Percentiles rank a stretch among this genome's conserved stretches.
Conservation (phyloP, 2,329 filamentous ascomycete species). For the Paraphaeosphaeria sporulosa region DNA sequence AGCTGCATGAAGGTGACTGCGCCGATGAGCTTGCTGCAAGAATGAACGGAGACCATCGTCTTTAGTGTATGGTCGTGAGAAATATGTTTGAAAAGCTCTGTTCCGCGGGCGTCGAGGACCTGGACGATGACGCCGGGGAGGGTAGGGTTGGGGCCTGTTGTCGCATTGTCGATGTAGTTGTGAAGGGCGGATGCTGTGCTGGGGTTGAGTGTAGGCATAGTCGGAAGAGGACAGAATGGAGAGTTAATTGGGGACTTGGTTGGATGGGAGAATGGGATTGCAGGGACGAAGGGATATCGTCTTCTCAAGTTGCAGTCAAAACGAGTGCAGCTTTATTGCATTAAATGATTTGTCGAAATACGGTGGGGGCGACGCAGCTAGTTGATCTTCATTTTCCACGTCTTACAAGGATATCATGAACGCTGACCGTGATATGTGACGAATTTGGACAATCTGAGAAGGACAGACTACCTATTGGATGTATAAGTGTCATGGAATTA, state of each 20-base stretch:
- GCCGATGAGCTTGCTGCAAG: slow-evolving; percentile 34
- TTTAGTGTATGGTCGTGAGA: slow-evolving; percentile 18
- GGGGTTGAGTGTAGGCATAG: slow-evolving; percentile 18
- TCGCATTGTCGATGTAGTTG: slow-evolving; percentile 22
- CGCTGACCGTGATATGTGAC: too few relatives aligned
- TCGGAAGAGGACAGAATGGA: too few relatives aligned
- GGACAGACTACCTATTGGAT: background rate
- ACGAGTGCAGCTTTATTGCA: too few relatives aligned
- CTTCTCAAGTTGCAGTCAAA: background rate
- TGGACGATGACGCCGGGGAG: slow-evolving; percentile 31
- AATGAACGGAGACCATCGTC: slow-evolving; percentile 28
- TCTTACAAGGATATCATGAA: too few relatives aligned
- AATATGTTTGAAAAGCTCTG: slow-evolving; percentile 29
- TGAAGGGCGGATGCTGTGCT: slow-evolving; percentile 11
- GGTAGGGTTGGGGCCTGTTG: slow-evolving; percentile 5
- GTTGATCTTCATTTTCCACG: too few relatives aligned
- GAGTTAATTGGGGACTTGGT: too few relatives aligned
- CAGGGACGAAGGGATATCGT: background rate
- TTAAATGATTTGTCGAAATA: too few relatives aligned
- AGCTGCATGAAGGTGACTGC: slow-evolving; percentile 36
- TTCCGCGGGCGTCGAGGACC: slow-evolving; percentile 24
- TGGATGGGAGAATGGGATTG: too few relatives aligned
- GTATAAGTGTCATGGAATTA: background rate
- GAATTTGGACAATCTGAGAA: background rate
- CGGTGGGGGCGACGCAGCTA: too few relatives aligned